A percentile compares a stretch with the other conserved stretches of the same genome.
Conservation (phyloP, 2,329 filamentous ascomycete species). For the Talaromyces verruculosus region DNA sequence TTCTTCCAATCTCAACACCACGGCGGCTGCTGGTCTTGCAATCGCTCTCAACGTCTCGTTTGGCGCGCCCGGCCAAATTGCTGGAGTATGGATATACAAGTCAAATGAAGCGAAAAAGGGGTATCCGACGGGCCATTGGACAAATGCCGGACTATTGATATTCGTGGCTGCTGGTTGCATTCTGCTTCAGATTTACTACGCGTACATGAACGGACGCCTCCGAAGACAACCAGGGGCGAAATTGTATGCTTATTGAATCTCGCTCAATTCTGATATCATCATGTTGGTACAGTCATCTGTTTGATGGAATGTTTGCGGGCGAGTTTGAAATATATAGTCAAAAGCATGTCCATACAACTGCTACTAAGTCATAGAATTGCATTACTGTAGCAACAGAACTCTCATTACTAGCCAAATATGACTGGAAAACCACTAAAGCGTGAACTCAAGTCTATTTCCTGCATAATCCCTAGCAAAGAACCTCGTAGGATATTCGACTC, state of each 20-base stretch:
- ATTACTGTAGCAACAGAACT: neutral
- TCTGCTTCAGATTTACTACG: slow-evolving; percentile 58
- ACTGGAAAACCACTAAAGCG: slow-evolving; percentile 33
- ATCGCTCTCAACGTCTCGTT: slow-evolving; percentile 70
- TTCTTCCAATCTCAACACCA: slow-evolving; percentile 65
- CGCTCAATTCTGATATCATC: too few species aligned
- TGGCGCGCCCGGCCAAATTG: slow-evolving; percentile 68
- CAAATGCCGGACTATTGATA: slow-evolving; percentile 61
- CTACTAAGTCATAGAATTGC: neutral
- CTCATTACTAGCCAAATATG: neutral
- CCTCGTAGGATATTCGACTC: slow-evolving; percentile 59
- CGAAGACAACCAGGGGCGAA: slow-evolving; percentile 3
- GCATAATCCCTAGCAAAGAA: slow-evolving; percentile 64
- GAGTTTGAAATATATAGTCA: neutral
- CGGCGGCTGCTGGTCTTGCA: slow-evolving; percentile 64
- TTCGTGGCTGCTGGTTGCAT: slow-evolving; percentile 59
- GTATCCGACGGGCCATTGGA: slow-evolving; percentile 70
- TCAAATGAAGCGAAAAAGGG: slow-evolving; percentile 59
- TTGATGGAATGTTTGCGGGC: too few species aligned
- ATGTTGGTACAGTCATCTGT: too few species aligned
- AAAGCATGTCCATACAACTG: neutral
- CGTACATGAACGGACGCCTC: slow-evolving; percentile 43
- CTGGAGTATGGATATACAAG: slow-evolving; percentile 73
- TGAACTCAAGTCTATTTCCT: slow-evolving; percentile 57
- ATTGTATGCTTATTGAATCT: slow-evolving; percentile 19